Evolutionary conservation across 208 protist species (phyloP).

Genomic region (Leishmania major): DNA sequence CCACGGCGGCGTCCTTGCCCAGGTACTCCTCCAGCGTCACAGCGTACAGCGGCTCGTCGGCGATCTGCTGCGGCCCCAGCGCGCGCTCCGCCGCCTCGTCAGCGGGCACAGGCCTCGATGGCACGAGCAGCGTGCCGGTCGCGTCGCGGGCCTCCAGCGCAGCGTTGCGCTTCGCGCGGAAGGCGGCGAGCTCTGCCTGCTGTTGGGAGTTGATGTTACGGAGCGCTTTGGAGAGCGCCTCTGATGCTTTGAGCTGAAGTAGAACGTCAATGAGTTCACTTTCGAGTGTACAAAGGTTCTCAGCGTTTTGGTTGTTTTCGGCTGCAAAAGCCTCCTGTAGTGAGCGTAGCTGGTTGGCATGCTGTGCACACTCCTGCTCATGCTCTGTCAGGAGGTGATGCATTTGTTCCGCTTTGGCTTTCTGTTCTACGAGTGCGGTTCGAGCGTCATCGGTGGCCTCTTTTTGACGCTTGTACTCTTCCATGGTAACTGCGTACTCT

Average conservation of each 20-base stretch:
- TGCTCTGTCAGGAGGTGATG: conserved; percentile 14
- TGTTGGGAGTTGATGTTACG: neutral
- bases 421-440: conserved; percentile 27
- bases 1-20: neutral
- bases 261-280: conserved; percentile 30
- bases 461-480: conserved; percentile 20
- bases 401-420: conserved; percentile 23
- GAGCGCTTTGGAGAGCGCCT: conserved; percentile 6
- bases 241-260: conserved; percentile 26
- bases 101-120: neutral
- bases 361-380: conserved; percentile 18
- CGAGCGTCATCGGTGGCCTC: conserved; percentile 16
- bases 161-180: neutral
- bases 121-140: conserved; percentile 30
- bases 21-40: conserved; percentile 18
- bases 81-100: neutral
- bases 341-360: conserved; percentile 10
- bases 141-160: conserved; percentile 23
- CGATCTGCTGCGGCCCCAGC: conserved; percentile 7
- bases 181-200: neutral
- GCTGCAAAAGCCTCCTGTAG: conserved; percentile 21
- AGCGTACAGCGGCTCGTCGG: conserved; percentile 14
- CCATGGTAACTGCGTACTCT: conserved; percentile 31
- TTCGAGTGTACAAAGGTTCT: conserved; percentile 21
- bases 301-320: neutral